Base-by-base conservation (phyloP, 805 yeast species). In the Nakazawaea populi region DNA sequence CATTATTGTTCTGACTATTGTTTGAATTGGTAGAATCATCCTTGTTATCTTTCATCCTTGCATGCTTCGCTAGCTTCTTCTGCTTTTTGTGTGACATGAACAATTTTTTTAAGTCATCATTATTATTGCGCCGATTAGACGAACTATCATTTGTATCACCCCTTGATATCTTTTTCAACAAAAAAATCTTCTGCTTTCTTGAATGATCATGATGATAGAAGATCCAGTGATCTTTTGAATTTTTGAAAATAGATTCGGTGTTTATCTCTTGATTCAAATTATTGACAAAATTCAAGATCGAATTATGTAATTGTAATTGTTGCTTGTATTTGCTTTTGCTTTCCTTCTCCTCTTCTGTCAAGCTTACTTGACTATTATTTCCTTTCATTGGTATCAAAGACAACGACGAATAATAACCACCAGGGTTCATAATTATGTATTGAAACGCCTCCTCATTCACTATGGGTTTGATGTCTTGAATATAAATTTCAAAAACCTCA, bases 51-150 rank as follows among this genome's bases (percentile, higher is more conserved):
- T 32, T 8, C 11, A 8, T 32, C 11, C 11, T 32, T 11, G 11
- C 35, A 18, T 18, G 24, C 11, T 11, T 32, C 11, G 35, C 8
- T 32, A 8, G 8, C 11, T 32, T 32, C 35, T 14, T 43, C 37
- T n/a, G 6, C 6, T 43, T 28, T 6, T 18, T 12, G 5, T 11
- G 6, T 24, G 42, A 24, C 35, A 39, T 39, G 18, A 46, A 46
- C 14, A 46, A 28, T 46, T 31, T 46, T 18, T 46, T 46, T 14
- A 46, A n/a, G 31, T 46, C 48, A 39, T 46, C 31, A 24, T 6
- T 32, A 14, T 44, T 31, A 29, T 11, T 40, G 10, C 31, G 31
- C 10, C 30, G 11, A 29, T 14, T 30, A 29, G 10, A 8, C 7
- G 10, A 6, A 42, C 27, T 42, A 12, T 42, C 45, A n/a, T 30